Conservation (phyloP, 192 early-diverging fungal genomes). For the Gryganskiella cystojenkinii region DNA sequence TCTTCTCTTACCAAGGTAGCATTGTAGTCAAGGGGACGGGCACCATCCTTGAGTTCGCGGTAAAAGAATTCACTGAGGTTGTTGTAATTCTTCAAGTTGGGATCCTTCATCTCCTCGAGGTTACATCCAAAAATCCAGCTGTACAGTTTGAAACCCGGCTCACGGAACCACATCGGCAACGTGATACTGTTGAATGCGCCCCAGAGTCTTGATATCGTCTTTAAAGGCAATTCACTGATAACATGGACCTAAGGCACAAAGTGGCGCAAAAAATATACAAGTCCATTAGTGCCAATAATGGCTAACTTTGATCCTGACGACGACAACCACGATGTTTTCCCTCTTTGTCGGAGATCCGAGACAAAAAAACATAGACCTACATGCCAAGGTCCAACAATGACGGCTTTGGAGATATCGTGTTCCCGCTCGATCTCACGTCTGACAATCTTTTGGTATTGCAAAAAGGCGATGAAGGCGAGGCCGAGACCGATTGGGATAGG, state of each 20-base stretch:
- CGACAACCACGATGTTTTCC: background rate
- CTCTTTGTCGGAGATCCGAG: background rate
- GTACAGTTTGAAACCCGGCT: conserved; percentile 81
- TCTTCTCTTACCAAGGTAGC: conserved; percentile 72
- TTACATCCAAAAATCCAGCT: conserved; percentile 90
- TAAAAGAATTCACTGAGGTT: conserved; percentile 96
- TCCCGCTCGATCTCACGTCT: conserved; percentile 47
- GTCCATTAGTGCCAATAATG: background rate
- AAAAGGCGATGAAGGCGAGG: conserved; percentile 73
- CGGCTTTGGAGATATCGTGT: conserved; percentile 55
- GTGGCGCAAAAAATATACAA: background rate
- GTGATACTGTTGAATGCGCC: conserved; percentile 88
- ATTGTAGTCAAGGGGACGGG: conserved; percentile 74
- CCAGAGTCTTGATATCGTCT: conserved; percentile 91
- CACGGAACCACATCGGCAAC: conserved; percentile 82
- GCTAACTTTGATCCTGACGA: background rate
- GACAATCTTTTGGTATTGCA: conserved; percentile 70
- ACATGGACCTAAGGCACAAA: conserved; percentile 73
- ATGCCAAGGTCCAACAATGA: conserved; percentile 88
- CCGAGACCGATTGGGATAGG: conserved; percentile 82
- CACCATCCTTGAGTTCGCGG: conserved; percentile 82
- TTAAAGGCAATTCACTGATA: conserved; percentile 88
- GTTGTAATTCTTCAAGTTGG: conserved; percentile 79
- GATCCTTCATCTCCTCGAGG: conserved; percentile 92
- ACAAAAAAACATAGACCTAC: conserved; percentile 8